Percentiles rank a stretch among this genome's conserved stretches.
Evolutionary conservation across 176 grass and related monocot genomes (phyloP).

Genomic region (Microstegium vimineum): DNA sequence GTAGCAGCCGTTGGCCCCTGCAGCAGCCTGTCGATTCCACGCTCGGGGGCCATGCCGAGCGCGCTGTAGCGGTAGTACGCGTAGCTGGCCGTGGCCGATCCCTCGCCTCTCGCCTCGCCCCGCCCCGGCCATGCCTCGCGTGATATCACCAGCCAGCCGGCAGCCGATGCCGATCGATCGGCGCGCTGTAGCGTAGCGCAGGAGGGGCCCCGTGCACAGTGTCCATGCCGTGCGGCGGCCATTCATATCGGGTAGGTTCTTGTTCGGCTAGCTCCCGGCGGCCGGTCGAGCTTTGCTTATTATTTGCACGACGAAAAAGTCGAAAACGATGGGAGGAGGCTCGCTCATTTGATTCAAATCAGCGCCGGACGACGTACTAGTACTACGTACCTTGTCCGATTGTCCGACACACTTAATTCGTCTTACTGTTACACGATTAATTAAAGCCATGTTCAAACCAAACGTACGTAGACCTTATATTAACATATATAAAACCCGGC

Average conservation of each 20-base stretch:
- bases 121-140: neutral
- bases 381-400: neutral
- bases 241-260: neutral
- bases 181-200: neutral
- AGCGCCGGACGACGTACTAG: neutral
- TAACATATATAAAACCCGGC: neutral
- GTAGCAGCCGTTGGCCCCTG: neutral
- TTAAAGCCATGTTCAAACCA: neutral
- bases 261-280: neutral
- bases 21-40: constrained; percentile 3
- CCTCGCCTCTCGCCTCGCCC: constrained; percentile 1
- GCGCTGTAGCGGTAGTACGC: neutral
- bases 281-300: too few species aligned
- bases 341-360: neutral
- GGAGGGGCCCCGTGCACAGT: neutral
- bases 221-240: neutral
- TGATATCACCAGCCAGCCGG: neutral
- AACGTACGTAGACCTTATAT: neutral
- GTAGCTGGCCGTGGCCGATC: constrained; percentile 22
- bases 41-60: neutral
- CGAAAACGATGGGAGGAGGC: neutral
- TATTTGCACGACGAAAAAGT: too few species aligned
- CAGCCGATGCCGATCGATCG: neutral
- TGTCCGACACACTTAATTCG: neutral
- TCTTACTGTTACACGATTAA: neutral